A percentile compares a stretch with the other conserved stretches of the same genome.
phyloP scores from a whole-genome alignment of 441 rosid genomes.

The Populus hybrid region DNA sequence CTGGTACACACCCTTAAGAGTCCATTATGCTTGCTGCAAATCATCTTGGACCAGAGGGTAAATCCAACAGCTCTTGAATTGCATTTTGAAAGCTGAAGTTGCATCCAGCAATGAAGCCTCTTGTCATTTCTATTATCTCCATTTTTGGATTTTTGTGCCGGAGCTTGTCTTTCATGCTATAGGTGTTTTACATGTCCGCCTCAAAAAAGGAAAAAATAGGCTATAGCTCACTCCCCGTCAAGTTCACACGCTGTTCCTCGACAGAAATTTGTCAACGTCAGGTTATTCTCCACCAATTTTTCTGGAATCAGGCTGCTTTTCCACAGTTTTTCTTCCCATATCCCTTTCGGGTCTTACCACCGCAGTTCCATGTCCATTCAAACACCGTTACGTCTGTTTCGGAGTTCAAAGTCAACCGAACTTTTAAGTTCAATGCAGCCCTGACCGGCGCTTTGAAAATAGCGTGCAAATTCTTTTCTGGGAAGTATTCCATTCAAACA shows the following conservation, averaged over 20 bases:
- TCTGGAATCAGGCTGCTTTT: neutral
- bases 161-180: no score
- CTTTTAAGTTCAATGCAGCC: no score
- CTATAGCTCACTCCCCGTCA: neutral
- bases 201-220: neutral
- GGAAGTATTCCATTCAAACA: neutral
- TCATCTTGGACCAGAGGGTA: no score
- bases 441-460: neutral
- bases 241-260: neutral
- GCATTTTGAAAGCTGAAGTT: no score
- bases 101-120: no score
- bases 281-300: neutral
- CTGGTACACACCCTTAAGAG: conserved; percentile 2
- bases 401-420: no score
- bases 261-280: neutral
- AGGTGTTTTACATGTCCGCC: neutral
- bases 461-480: neutral
- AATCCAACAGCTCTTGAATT: no score
- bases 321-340: neutral
- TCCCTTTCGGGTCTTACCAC: neutral
- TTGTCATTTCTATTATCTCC: no score
- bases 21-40: neutral
- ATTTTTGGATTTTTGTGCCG: no score
- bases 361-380: neutral
- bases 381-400: no score